A percentile compares a stretch with the other conserved stretches of the same genome.
Conservation (phyloP, 345 rosid species). For the Rhizophora apiculata region DNA sequence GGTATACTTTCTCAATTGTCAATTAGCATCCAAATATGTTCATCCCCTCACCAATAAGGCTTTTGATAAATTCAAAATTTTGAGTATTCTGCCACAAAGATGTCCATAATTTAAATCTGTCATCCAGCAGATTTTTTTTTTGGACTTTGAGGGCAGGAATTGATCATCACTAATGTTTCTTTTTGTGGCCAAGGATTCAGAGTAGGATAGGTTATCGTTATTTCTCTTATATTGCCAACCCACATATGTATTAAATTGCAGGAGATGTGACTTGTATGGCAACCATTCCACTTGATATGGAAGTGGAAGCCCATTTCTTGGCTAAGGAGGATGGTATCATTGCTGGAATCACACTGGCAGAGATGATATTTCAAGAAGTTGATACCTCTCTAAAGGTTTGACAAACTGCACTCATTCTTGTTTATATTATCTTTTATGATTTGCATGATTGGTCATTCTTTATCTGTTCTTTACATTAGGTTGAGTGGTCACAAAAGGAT, state of each 20-base stretch:
- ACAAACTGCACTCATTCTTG: not conserved
- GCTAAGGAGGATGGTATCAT: conserved; percentile 90
- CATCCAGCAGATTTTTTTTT: no score
- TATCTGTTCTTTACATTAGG: conserved; percentile 38
- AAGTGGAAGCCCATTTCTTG: conserved; percentile 89
- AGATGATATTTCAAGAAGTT: conserved; percentile 78
- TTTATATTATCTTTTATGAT: conserved; percentile 15
- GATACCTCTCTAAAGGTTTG: conserved; percentile 79
- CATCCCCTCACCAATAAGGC: no score
- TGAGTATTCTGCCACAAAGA: not conserved
- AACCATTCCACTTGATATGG: conserved; percentile 74
- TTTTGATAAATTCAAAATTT: not conserved
- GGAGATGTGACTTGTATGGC: conserved; percentile 97
- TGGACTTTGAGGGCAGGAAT: not conserved
- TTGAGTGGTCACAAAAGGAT: conserved; percentile 78
- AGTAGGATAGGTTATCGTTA: not conserved
- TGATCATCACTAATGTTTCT: conserved; percentile 6
- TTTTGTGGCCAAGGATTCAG: not conserved
- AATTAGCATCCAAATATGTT: no score
- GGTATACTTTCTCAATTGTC: conserved; percentile 34
- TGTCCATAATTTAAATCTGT: no score
- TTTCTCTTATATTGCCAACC: conserved; percentile 3
- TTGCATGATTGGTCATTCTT: conserved; percentile 17
- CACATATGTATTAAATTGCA: conserved; percentile 31
- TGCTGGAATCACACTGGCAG: conserved; percentile 80